Evolutionary conservation across 208 protist genomes (phyloP).

Genomic region (Acanthamoeba healyi): DNA sequence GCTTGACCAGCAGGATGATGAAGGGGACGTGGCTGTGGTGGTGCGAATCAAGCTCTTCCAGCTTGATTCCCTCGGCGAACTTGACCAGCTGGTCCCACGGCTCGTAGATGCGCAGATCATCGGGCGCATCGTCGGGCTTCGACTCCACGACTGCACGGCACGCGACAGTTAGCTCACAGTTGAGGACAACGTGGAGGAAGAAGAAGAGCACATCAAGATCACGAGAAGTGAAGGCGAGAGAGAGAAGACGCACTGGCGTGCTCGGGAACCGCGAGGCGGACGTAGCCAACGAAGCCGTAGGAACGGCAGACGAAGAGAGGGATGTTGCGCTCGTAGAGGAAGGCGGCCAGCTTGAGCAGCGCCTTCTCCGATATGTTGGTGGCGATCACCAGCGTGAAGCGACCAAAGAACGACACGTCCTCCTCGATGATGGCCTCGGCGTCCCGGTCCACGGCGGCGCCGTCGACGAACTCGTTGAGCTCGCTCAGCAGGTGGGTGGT

Average conservation of each 20-base stretch:
- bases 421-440: constrained; percentile 79
- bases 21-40: constrained; percentile 94
- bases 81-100: constrained; percentile 75
- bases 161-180: too few relatives aligned
- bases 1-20: constrained; percentile 91
- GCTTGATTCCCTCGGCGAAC: constrained; percentile 86
- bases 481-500: constrained; percentile 91
- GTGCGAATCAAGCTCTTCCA: constrained; percentile 83
- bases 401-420: constrained; percentile 86
- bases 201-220: too few relatives aligned
- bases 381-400: constrained; percentile 90
- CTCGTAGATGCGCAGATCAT: constrained; percentile 93
- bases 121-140: constrained; percentile 89
- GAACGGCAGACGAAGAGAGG: constrained; percentile 92
- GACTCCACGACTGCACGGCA: constrained; percentile 90
- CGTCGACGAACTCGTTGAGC: constrained; percentile 93
- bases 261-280: constrained; percentile 90
- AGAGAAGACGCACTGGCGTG: constrained; percentile 77
- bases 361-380: constrained; percentile 80
- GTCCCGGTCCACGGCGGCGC: too few relatives aligned
- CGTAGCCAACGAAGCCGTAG: constrained; percentile 93
- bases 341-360: constrained; percentile 79
- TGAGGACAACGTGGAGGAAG: too few relatives aligned
- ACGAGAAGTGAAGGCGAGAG: too few relatives aligned
- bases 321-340: constrained; percentile 81